Evolutionary conservation across 352 stramenopile genomes (phyloP).

Genomic region (Phytophthora pseudosyringae): DNA sequence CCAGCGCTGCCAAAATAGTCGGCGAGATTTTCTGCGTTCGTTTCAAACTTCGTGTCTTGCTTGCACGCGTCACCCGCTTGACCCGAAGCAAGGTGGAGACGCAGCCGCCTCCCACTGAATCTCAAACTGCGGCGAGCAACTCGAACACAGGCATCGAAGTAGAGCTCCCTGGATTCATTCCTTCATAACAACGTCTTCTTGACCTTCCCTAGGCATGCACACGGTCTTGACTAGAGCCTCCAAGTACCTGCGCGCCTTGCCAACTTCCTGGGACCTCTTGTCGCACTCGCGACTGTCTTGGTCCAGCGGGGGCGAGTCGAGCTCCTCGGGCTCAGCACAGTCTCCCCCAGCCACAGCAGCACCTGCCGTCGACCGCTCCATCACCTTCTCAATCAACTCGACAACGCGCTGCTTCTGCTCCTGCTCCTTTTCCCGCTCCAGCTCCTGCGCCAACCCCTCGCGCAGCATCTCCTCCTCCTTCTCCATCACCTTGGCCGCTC

Average conservation of each 20-base stretch:
- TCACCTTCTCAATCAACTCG: constrained; percentile 26
- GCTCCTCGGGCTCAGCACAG: constrained; percentile 31
- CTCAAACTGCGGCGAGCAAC: background rate
- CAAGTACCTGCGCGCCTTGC: constrained; percentile 27
- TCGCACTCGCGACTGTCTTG: background rate
- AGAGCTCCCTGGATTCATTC: constrained; percentile 29
- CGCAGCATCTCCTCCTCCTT: constrained; percentile 54
- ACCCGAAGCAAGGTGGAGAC: background rate
- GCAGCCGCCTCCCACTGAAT: background rate
- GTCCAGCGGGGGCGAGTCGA: constrained; percentile 11
- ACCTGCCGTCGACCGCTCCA: constrained; percentile 3
- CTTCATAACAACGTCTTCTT: constrained; percentile 26
- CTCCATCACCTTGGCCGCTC: constrained; percentile 38
- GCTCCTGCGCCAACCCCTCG: constrained; percentile 31
- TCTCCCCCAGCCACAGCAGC: background rate
- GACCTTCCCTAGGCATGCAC: constrained; percentile 24
- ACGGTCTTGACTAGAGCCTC: constrained; percentile 29
- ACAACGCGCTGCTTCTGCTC: constrained; percentile 38
- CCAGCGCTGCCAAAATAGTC: constrained; percentile 33
- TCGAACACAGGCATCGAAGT: background rate
- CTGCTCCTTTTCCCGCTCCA: constrained; percentile 49
- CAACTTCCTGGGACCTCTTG: background rate
- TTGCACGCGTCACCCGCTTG: constrained; percentile 8
- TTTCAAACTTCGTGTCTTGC: constrained; percentile 20
- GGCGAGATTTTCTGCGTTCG: constrained; percentile 29